Conservation (phyloP, 805 yeast genomes). For the Saccharomyces eubayanus region DNA sequence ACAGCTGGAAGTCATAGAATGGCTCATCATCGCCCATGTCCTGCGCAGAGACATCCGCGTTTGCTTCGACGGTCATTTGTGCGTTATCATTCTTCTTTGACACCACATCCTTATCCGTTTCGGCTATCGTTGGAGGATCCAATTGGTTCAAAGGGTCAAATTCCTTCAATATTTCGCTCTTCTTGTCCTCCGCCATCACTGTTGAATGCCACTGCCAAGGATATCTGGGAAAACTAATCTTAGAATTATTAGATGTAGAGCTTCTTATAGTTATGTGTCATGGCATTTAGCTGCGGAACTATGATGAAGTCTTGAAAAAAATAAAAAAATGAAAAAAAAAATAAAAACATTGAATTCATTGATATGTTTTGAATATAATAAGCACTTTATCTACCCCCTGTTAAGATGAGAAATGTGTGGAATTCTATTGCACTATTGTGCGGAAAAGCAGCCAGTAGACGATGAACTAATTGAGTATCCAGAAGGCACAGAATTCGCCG, state of each 20-base stretch:
- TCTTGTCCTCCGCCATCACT: background rate
- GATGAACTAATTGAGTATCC: constrained; percentile 14
- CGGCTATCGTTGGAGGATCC: background rate
- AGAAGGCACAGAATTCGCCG: constrained; percentile 7
- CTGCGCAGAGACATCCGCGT: background rate
- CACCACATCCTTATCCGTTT: background rate
- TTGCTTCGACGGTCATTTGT: background rate
- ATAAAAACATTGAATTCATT: background rate
- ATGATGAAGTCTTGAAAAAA: background rate
- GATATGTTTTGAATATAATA: background rate
- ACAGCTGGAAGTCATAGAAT: constrained; percentile 76
- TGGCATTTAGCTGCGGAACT: background rate
- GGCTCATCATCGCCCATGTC: constrained; percentile 17
- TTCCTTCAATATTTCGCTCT: constrained; percentile 6
- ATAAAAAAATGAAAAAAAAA: background rate
- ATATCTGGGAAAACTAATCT: background rate
- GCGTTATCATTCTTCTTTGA: background rate
- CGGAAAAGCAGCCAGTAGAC: constrained; percentile 1
- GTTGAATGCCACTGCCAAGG: background rate
- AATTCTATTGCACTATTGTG: constrained; percentile 35
- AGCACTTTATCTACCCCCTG: background rate
- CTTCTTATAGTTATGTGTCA: background rate
- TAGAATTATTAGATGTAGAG: background rate
- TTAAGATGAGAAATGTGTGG: constrained; percentile 44
- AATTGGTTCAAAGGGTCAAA: constrained; percentile 8